Evolutionary conservation across 345 rosid genomes (phyloP).

Genomic region (Raphanus sativus): DNA sequence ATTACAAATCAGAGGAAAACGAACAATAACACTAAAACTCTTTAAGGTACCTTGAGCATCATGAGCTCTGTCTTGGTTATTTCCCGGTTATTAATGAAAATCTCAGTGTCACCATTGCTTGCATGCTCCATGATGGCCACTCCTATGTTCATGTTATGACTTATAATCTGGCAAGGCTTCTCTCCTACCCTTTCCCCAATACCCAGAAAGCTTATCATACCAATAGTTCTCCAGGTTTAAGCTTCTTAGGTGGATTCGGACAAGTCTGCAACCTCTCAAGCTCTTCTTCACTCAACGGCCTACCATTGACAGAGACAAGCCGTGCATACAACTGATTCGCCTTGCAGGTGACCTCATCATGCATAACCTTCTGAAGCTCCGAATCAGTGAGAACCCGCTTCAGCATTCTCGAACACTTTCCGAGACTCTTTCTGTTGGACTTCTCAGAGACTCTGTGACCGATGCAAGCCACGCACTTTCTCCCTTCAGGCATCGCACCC

Average conservation of each 20-base stretch:
- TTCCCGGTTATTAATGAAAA: constrained; percentile 61
- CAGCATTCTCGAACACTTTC: constrained; percentile 66
- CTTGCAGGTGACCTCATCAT: constrained; percentile 53
- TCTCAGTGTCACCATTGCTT: constrained; percentile 73
- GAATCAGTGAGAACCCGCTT: constrained; percentile 48
- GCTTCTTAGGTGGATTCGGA: constrained; percentile 64
- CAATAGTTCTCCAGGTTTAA: constrained; percentile 73
- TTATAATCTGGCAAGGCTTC: constrained; percentile 78
- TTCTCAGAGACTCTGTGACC: constrained; percentile 67
- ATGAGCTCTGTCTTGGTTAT: constrained; percentile 60
- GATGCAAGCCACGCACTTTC: constrained; percentile 75
- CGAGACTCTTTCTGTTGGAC: constrained; percentile 53
- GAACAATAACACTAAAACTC: not conserved
- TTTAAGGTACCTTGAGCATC: constrained; percentile 64
- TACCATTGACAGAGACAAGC: constrained; percentile 54
- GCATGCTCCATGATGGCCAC: constrained; percentile 44
- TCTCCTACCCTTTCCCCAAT: constrained; percentile 88
- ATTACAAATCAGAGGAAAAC: not conserved
- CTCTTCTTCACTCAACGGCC: constrained; percentile 50
- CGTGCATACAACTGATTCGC: constrained; percentile 73
- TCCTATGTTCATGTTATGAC: constrained; percentile 55
- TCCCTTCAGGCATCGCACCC: constrained; percentile 93
- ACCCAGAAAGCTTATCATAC: constrained; percentile 81
- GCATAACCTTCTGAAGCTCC: constrained; percentile 61
- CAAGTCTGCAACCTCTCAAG: constrained; percentile 57